Evolutionary conservation across 371 early-diverging fungal genomes (phyloP).

Genomic region (Haplosporangium sp.): DNA sequence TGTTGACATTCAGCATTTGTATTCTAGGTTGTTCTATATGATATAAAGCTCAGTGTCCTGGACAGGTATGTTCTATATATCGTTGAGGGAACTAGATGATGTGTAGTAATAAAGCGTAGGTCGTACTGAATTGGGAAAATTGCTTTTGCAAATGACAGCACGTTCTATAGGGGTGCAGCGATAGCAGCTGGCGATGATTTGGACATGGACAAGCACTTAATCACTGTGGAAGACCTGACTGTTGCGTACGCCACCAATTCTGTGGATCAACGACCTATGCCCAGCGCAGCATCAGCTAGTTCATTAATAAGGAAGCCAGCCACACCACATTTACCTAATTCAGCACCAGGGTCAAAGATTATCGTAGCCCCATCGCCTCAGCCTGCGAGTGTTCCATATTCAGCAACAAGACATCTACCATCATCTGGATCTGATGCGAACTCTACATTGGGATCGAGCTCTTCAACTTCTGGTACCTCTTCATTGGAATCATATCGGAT

Average conservation of each 20-base stretch:
- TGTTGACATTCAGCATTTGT: not conserved
- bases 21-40: constrained; percentile 39
- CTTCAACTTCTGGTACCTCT: not conserved
- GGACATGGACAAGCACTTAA: constrained; percentile 70
- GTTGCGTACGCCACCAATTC: constrained; percentile 26
- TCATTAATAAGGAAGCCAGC: not conserved
- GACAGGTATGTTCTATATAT: constrained; percentile 31
- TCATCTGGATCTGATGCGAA: not conserved
- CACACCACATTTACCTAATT: not conserved
- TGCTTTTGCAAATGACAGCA: constrained; percentile 29
- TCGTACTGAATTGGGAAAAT: not conserved
- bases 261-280: constrained; percentile 1
- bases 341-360: not conserved
- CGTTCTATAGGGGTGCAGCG: constrained; percentile 58
- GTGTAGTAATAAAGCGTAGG: too few relatives aligned
- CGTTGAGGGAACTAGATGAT: not conserved
- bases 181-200: constrained; percentile 67
- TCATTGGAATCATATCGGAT: not conserved
- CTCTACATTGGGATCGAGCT: not conserved
- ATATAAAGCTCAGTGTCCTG: constrained; percentile 29
- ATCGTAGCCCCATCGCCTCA: too few relatives aligned
- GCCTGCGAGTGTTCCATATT: too few relatives aligned
- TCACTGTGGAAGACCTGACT: constrained; percentile 60
- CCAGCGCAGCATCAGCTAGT: not conserved
- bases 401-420: too few relatives aligned